Percentiles rank a stretch among this genome's conserved stretches.
These are phyloP conservation scores for Passalora sequoiae DNA, from an alignment of 2,329 filamentous ascomycete species.

Conservation along the genomic window DNA sequence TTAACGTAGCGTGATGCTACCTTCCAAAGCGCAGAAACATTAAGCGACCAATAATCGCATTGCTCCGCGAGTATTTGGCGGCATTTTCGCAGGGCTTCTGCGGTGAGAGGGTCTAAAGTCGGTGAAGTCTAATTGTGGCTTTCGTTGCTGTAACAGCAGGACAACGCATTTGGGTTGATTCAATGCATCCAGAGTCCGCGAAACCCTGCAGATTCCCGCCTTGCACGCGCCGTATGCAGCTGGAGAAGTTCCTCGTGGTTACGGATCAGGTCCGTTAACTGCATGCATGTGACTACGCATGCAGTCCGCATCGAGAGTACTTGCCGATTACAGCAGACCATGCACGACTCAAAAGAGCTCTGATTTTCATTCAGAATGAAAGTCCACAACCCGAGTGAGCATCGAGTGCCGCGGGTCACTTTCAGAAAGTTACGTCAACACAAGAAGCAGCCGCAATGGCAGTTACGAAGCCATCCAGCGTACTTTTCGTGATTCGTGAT, in stretches of 20 bases:
- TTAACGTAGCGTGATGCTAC: neutral
- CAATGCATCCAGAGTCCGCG: neutral
- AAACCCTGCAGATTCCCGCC: neutral
- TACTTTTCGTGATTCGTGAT: too few species aligned
- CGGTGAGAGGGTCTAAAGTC: conserved; percentile 2
- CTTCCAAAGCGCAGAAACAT: neutral
- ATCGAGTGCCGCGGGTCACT: too few species aligned
- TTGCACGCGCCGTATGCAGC: neutral
- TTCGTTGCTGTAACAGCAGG: conserved; percentile 1
- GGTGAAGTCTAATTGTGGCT: neutral
- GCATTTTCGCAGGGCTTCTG: neutral
- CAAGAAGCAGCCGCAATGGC: too few species aligned
- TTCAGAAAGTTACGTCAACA: too few species aligned
- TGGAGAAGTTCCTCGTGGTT: conserved; percentile 1
- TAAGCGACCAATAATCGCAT: neutral
- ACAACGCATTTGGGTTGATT: neutral
- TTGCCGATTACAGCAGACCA: too few species aligned
- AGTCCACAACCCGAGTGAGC: too few species aligned
- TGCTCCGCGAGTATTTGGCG: neutral
- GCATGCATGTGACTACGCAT: conserved; percentile 2
- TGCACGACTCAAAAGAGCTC: too few species aligned
- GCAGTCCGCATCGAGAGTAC: too few species aligned
- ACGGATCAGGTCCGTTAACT: neutral
- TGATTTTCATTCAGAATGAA: too few species aligned
- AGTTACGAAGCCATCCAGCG: too few species aligned